Conservation (phyloP, 495 filamentous ascomycete species). For the Annulohypoxylon moriforme region DNA sequence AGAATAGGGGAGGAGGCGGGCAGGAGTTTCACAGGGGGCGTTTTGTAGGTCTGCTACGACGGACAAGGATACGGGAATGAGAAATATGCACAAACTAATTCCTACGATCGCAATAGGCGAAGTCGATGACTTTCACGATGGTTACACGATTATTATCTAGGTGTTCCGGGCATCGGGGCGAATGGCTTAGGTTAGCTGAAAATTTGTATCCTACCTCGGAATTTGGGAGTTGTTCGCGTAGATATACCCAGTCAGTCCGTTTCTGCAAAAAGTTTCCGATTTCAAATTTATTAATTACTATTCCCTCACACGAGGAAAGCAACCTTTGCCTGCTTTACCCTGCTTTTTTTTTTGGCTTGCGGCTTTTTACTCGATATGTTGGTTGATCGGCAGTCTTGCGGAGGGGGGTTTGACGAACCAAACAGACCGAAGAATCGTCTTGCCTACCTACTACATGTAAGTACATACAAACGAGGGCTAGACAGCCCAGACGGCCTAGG, state of each 20-base stretch:
- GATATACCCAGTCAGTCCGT: conserved; percentile 39
- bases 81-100: conserved; percentile 22
- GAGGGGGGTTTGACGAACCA: conserved; percentile 39
- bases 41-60: conserved; percentile 12
- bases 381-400: conserved; percentile 35
- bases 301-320: conserved; percentile 10
- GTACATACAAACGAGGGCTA: conserved; percentile 13
- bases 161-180: conserved; percentile 26
- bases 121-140: conserved; percentile 39
- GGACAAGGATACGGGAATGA: conserved; percentile 12
- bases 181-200: conserved; percentile 31
- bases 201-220: conserved; percentile 23
- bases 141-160: conserved; percentile 34
- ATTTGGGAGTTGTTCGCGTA: conserved; percentile 37
- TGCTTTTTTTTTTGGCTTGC: conserved; percentile 24
- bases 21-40: conserved; percentile 20
- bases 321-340: conserved; percentile 15
- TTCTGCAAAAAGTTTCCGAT: conserved; percentile 11
- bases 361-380: conserved; percentile 33
- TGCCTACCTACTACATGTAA: background rate
- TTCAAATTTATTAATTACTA: conserved; percentile 20
- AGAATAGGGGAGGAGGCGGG: conserved; percentile 40
- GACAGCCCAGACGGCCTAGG: conserved; percentile 3
- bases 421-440: background rate
- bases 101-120: conserved; percentile 10